A percentile compares a stretch with the other conserved stretches of the same genome.
phyloP scores from a whole-genome alignment of 345 rosid species.

The Salix purpurea region DNA sequence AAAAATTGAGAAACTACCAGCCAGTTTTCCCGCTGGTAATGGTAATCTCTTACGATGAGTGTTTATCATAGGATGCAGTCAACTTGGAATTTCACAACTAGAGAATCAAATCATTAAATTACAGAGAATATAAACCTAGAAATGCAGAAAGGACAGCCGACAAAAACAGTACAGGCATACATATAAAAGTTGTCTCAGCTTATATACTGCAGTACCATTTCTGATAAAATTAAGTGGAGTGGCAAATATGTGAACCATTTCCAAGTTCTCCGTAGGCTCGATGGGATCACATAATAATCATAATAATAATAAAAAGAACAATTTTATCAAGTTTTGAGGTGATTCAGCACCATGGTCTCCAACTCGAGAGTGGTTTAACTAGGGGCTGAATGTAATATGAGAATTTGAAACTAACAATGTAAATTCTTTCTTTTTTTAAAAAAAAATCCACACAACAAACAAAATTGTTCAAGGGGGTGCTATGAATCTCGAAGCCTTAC shows the following conservation, averaged over 20 bases:
- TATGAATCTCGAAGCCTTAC: slow-evolving; percentile 39
- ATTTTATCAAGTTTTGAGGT: neutral
- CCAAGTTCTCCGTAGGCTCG: neutral
- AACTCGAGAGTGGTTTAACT: neutral
- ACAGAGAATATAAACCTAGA: neutral
- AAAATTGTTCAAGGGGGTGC: neutral
- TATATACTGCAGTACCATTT: neutral
- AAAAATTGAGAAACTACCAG: neutral
- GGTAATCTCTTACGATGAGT: neutral
- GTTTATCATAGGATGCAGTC: neutral
- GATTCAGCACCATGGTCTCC: neutral
- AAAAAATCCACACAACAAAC: neutral
- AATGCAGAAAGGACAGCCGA: neutral
- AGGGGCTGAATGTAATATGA: neutral
- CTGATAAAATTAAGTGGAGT: neutral
- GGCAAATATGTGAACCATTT: neutral
- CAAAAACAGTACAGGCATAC: neutral
- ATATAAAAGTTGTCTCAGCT: neutral
- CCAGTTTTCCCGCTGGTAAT: neutral
- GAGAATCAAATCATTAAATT: neutral
- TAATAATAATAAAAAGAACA: too few relatives aligned
- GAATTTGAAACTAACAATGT: neutral
- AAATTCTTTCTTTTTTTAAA: neutral
- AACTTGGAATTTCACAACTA: neutral
- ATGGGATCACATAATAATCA: neutral